Conservation (phyloP, 768 basidiomycete genomes). For the Candolleomyces eurysporus region DNA sequence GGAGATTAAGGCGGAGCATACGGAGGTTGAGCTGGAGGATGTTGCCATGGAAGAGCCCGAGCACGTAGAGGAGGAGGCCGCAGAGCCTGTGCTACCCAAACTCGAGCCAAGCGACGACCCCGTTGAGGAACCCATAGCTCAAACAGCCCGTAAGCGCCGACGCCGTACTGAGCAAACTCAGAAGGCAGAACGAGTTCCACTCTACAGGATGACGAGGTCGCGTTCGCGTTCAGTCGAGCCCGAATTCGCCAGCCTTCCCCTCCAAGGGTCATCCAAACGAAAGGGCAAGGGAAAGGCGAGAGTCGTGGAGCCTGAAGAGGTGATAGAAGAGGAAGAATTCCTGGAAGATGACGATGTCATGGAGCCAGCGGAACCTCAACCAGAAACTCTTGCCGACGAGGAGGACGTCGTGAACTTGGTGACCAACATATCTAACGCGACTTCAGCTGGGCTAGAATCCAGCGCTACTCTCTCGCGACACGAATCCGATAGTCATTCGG, state of each 20-base stretch:
- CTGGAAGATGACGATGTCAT: background rate
- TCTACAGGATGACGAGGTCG: conserved; percentile 33
- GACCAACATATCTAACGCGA: conserved; percentile 10
- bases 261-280: conserved; percentile 1
- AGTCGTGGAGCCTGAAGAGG: conserved; percentile 7
- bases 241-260: conserved; percentile 8
- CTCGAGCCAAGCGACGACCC: background rate
- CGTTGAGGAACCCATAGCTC: conserved; percentile 7
- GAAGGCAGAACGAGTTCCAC: conserved; percentile 16
- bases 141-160: conserved; percentile 11
- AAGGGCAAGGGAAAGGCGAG: conserved; percentile 7
- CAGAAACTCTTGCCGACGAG: conserved; percentile 25
- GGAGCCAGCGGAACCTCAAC: background rate
- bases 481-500: background rate
- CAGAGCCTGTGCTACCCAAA: conserved; percentile 2
- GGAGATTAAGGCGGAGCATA: background rate
- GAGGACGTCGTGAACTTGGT: conserved; percentile 26
- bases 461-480: background rate
- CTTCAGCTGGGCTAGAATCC: background rate
- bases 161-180: conserved; percentile 7
- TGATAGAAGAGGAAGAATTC: conserved; percentile 16
- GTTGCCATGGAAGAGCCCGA: background rate
- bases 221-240: conserved; percentile 32
- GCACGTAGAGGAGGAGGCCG: conserved; percentile 8
- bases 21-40: background rate